Conservation (phyloP, 352 stramenopile species). For the Pythium vanterpoolii region DNA sequence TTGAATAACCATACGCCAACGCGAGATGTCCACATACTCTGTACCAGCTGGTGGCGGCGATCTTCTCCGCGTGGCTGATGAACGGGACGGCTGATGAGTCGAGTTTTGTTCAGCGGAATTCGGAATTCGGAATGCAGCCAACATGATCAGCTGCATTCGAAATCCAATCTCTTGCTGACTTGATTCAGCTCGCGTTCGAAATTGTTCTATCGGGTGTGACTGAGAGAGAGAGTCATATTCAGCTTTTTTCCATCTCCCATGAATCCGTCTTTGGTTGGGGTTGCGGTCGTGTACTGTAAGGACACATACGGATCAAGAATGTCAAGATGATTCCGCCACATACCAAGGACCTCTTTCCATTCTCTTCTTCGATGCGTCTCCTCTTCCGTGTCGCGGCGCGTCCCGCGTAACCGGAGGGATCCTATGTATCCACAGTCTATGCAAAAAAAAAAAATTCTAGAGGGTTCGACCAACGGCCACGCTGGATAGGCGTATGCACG, state of each 20-base stretch:
- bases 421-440: neutral
- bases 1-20: too few species aligned
- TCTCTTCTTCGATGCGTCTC: too few species aligned
- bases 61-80: too few species aligned
- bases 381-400: too few species aligned
- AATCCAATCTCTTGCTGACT: conserved; percentile 4
- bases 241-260: neutral
- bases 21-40: too few species aligned
- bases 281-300: neutral
- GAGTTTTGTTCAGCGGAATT: neutral
- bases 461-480: neutral
- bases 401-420: too few species aligned
- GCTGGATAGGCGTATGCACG: neutral
- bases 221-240: neutral
- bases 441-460: neutral
- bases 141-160: neutral
- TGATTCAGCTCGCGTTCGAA: neutral
- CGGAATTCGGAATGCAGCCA: neutral
- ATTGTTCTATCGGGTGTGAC: neutral
- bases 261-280: neutral
- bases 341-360: too few species aligned
- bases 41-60: too few species aligned
- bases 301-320: too few species aligned
- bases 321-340: too few species aligned
- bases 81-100: too few species aligned